Conservation (phyloP, 306 rosid genomes). For the Sphenostylis stenocarpa region DNA sequence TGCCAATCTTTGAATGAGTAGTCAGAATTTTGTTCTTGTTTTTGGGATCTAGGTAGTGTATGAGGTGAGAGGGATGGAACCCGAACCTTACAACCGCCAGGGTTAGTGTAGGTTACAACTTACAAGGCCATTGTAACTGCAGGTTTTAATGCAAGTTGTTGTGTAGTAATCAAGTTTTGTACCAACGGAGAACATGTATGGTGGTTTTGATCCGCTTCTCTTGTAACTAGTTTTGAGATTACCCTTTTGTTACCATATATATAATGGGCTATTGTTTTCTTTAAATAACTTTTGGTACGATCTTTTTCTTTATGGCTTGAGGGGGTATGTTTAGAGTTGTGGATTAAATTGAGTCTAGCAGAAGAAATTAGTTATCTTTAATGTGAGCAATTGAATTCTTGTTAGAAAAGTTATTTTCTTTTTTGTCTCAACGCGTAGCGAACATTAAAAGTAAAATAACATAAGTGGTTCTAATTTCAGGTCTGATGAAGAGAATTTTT, state of each 20-base stretch:
- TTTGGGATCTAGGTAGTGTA: background rate
- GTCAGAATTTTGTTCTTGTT: background rate
- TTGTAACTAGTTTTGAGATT: background rate
- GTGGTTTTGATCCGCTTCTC: background rate
- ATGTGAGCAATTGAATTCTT: too few species aligned
- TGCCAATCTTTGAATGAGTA: slow-evolving; percentile 9
- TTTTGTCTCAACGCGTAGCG: too few species aligned
- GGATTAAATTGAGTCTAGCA: background rate
- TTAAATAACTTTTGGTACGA: background rate
- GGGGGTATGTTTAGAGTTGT: background rate
- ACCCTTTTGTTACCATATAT: background rate
- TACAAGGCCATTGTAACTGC: slow-evolving; percentile 8
- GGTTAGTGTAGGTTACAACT: slow-evolving; percentile 23
- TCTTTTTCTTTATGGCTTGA: background rate
- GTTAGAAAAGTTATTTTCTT: too few species aligned
- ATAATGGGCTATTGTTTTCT: background rate
- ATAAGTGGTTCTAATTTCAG: background rate
- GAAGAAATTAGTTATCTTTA: background rate
- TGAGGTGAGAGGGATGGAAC: background rate
- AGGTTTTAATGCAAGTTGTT: slow-evolving; percentile 12
- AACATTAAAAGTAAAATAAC: too few species aligned
- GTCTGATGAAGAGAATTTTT: background rate
- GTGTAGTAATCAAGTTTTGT: slow-evolving; percentile 37
- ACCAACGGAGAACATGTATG: background rate
- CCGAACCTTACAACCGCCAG: background rate